Conservation (phyloP, 345 rosid genomes). For the Sapria himalayana region DNA sequence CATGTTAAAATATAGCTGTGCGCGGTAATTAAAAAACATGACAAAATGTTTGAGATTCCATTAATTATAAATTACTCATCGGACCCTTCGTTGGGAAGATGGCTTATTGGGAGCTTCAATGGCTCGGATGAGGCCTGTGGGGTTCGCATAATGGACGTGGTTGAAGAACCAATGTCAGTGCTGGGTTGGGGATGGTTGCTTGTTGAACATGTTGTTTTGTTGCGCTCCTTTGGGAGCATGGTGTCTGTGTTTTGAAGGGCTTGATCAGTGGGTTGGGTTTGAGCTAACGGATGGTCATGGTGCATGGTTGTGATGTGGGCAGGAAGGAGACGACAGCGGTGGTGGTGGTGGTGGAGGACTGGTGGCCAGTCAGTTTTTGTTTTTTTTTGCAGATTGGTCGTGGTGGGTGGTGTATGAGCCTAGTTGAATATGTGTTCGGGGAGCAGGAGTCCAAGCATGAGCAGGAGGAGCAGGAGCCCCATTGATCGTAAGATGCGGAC, state of each 20-base stretch:
- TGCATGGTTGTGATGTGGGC: constrained; percentile 59
- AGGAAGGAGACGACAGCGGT: constrained; percentile 40
- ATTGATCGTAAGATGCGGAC: constrained; percentile 76
- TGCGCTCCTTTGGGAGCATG: constrained; percentile 21
- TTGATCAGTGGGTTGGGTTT: constrained; percentile 20
- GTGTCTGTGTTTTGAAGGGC: constrained; percentile 29
- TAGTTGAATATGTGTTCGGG: constrained; percentile 39
- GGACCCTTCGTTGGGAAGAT: no score
- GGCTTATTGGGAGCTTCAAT: constrained; percentile 8
- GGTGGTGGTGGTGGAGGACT: constrained; percentile 22
- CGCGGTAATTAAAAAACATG: no score
- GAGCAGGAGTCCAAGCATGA: constrained; percentile 58
- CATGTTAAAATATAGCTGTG: no score
- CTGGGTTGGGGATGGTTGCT: constrained; percentile 17
- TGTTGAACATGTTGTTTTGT: constrained; percentile 18
- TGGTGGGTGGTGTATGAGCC: constrained; percentile 22
- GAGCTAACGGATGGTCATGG: constrained; percentile 35
- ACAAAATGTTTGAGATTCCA: no score
- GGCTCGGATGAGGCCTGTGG: constrained; percentile 13
- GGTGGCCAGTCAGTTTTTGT: no score
- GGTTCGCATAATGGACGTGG: constrained; percentile 11
- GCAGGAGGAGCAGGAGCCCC: constrained; percentile 66
- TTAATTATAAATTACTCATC: no score
- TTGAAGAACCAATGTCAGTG: constrained; percentile 14
- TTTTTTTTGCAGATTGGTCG: constrained; percentile 21